phyloP scores from a whole-genome alignment of 306 rosid species.

The Ormosia emarginata region DNA sequence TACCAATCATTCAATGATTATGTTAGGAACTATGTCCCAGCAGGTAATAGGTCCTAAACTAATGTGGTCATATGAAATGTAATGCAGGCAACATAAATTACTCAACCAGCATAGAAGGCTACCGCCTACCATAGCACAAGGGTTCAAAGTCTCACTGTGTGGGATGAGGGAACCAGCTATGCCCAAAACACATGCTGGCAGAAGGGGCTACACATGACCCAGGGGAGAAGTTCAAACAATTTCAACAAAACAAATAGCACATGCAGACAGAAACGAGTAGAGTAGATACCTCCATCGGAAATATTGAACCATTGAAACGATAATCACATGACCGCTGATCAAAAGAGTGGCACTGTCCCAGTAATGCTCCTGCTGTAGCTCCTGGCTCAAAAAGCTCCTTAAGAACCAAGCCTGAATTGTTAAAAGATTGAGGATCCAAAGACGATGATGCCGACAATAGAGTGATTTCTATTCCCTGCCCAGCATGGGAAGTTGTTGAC shows the following conservation, averaged over 20 bases:
- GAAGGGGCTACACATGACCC: background rate
- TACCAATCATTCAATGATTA: background rate
- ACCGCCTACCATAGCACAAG: background rate
- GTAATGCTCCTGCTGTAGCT: slow-evolving; percentile 48
- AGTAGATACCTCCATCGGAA: slow-evolving; percentile 50
- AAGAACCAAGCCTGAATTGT: slow-evolving; percentile 70
- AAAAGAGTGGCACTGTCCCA: slow-evolving; percentile 58
- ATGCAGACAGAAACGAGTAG: background rate
- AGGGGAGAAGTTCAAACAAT: background rate
- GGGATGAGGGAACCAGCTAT: background rate
- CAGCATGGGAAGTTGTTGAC: slow-evolving; percentile 44
- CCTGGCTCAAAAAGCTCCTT: slow-evolving; percentile 77
- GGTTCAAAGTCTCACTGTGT: background rate
- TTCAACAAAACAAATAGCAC: background rate
- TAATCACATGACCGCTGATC: slow-evolving; percentile 52
- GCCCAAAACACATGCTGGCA: background rate
- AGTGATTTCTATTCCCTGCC: slow-evolving; percentile 72
- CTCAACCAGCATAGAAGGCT: background rate
- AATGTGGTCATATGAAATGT: background rate
- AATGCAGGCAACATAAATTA: slow-evolving; percentile 3
- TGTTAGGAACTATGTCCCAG: background rate
- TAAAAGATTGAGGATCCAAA: slow-evolving; percentile 47
- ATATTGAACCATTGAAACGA: slow-evolving; percentile 44
- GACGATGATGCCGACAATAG: slow-evolving; percentile 70
- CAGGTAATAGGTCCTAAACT: background rate